Conservation (phyloP, 108 stramenopile species). For the Conticribra guillardii region DNA sequence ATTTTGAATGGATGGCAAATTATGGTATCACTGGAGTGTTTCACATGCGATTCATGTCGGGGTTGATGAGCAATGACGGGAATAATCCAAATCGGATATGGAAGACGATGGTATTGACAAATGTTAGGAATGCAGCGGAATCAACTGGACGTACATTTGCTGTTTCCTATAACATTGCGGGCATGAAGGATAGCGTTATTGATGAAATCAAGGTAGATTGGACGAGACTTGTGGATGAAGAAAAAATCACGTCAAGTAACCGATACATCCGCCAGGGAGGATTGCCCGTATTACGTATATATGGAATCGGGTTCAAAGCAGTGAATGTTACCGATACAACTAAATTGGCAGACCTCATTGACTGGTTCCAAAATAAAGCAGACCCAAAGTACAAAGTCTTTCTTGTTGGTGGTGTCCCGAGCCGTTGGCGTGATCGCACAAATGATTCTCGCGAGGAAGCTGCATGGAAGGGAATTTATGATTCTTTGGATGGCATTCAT, state of each 20-base stretch:
- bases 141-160: constrained; percentile 47
- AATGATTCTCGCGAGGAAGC: constrained; percentile 20
- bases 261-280: constrained; percentile 50
- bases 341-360: constrained; percentile 23
- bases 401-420: constrained; percentile 47
- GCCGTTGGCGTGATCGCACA: constrained; percentile 27
- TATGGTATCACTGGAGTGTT: constrained; percentile 53
- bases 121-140: constrained; percentile 45
- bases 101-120: constrained; percentile 45
- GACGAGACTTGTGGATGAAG: constrained; percentile 47
- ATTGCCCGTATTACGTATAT: constrained; percentile 33
- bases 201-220: constrained; percentile 49
- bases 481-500: constrained; percentile 42
- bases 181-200: constrained; percentile 15
- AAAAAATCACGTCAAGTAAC: constrained; percentile 40
- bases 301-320: constrained; percentile 37
- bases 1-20: constrained; percentile 52
- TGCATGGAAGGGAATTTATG: constrained; percentile 32
- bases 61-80: background rate
- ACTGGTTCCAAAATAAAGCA: constrained; percentile 36
- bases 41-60: constrained; percentile 42
- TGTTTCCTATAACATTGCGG: constrained; percentile 50
- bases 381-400: constrained; percentile 43
- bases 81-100: constrained; percentile 13
- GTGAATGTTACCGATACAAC: constrained; percentile 13